Evolutionary conservation across 257 asterid genomes (phyloP).

Genomic region (Nicotiana tomentosiformis): DNA sequence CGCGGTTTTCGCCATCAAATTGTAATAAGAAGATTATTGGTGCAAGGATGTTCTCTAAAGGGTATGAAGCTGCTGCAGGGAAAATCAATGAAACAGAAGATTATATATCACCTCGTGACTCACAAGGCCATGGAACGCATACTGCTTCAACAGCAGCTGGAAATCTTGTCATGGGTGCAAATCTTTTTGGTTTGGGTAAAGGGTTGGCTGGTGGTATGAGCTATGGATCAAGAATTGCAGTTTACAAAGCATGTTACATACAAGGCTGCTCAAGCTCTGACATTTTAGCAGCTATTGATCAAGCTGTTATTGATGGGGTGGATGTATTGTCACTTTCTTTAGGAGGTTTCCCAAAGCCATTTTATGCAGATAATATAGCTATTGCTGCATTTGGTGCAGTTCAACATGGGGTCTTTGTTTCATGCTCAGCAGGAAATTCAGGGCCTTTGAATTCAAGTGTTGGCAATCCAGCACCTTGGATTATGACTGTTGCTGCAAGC

Average conservation of each 20-base stretch:
- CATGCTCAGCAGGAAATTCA: slow-evolving; percentile 61
- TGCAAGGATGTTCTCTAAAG: slow-evolving; percentile 53
- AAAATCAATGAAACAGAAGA: slow-evolving; percentile 46
- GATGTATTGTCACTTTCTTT: slow-evolving; percentile 60
- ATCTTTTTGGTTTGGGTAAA: slow-evolving; percentile 43
- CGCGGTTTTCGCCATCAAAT: slow-evolving; percentile 32
- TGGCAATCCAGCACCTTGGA: slow-evolving; percentile 69
- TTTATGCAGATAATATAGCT: slow-evolving; percentile 41
- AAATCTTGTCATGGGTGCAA: slow-evolving; percentile 38
- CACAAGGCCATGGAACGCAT: slow-evolving; percentile 72
- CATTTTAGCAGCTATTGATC: slow-evolving; percentile 62
- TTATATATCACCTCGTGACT: slow-evolving; percentile 57
- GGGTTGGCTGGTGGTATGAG: slow-evolving; percentile 66
- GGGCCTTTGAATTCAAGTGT: slow-evolving; percentile 54
- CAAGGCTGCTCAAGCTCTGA: slow-evolving; percentile 57
- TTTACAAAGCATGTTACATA: slow-evolving; percentile 58
- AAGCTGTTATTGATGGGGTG: slow-evolving; percentile 61
- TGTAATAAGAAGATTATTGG: slow-evolving; percentile 64
- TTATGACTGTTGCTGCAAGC: slow-evolving; percentile 77
- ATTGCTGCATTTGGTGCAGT: slow-evolving; percentile 69
- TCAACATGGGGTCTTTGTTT: slow-evolving; percentile 43
- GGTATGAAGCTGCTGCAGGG: slow-evolving; percentile 52
- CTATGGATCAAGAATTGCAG: slow-evolving; percentile 57
- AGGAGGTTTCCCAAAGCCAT: slow-evolving; percentile 48
- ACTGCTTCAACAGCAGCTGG: slow-evolving; percentile 77